A percentile compares a stretch with the other conserved stretches of the same genome.
phyloP scores from a whole-genome alignment of 1,139 yeast species.

The Zygoascus sp. region DNA sequence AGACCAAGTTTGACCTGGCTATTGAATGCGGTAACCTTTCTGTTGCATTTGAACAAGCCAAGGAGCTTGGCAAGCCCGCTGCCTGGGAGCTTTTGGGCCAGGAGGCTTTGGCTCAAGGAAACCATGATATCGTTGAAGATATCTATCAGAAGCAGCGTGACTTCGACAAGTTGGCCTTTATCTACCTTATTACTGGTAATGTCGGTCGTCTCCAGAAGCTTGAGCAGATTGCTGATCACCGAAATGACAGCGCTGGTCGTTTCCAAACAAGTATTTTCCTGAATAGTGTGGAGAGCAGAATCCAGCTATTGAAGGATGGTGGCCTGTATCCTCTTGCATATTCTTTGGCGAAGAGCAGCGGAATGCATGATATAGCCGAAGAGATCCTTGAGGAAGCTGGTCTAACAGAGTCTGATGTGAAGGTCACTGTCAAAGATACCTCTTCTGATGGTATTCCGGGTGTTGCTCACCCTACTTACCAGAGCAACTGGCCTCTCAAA shows the following conservation, averaged over 20 bases:
- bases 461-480: slow-evolving; percentile 44
- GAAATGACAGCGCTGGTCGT: slow-evolving; percentile 76
- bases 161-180: slow-evolving; percentile 84
- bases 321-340: slow-evolving; percentile 90
- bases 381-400: slow-evolving; percentile 63
- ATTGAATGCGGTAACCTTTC: slow-evolving; percentile 85
- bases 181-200: slow-evolving; percentile 83
- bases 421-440: slow-evolving; percentile 44
- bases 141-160: slow-evolving; percentile 83
- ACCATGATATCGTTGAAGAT: slow-evolving; percentile 76
- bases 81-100: slow-evolving; percentile 81
- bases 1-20: slow-evolving; percentile 92
- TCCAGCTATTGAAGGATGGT: slow-evolving; percentile 66
- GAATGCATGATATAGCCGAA: slow-evolving; percentile 69
- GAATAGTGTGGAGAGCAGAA: slow-evolving; percentile 71
- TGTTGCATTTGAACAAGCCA: slow-evolving; percentile 88
- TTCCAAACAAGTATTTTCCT: slow-evolving; percentile 79
- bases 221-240: slow-evolving; percentile 85
- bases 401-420: slow-evolving; percentile 57
- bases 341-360: slow-evolving; percentile 85
- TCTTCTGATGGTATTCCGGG: slow-evolving; percentile 41
- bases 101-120: slow-evolving; percentile 89
- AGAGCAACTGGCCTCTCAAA: slow-evolving; percentile 77
- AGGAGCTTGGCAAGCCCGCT: slow-evolving; percentile 58
- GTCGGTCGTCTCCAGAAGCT: slow-evolving; percentile 67